Evolutionary conservation across 352 stramenopile genomes (phyloP).

Genomic region (Thraustochytrium striatum): DNA sequence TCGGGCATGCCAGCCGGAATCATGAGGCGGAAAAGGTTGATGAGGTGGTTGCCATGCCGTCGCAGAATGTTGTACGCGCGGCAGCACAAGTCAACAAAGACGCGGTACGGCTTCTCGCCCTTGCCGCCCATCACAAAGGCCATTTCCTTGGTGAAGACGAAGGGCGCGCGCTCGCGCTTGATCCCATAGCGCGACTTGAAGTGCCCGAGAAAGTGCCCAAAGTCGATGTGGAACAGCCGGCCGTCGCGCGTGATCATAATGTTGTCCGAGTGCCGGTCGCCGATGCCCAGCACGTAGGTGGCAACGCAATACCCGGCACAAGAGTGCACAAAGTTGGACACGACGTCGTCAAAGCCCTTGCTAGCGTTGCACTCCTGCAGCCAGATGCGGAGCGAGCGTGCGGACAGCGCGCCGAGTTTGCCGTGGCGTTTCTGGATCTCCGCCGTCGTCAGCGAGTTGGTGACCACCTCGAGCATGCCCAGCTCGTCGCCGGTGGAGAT

Average conservation of each 20-base stretch:
- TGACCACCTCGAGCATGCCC: slow-evolving; percentile 75
- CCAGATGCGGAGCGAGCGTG: not conserved
- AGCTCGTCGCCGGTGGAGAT: slow-evolving; percentile 46
- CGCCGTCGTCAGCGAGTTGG: slow-evolving; percentile 77
- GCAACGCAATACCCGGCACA: slow-evolving; percentile 85
- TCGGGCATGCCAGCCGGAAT: slow-evolving; percentile 95
- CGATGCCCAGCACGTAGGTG: slow-evolving; percentile 85
- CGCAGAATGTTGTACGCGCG: slow-evolving; percentile 86
- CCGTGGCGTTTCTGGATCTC: slow-evolving; percentile 55
- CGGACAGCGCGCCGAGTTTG: not conserved
- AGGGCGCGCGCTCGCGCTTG: slow-evolving; percentile 78
- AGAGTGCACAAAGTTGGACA: slow-evolving; percentile 75
- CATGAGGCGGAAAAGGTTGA: slow-evolving; percentile 98
- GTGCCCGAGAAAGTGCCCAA: slow-evolving; percentile 87
- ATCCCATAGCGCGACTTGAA: slow-evolving; percentile 87
- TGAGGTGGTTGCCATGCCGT: slow-evolving; percentile 92
- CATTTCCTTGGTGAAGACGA: slow-evolving; percentile 85
- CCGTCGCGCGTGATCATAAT: slow-evolving; percentile 86
- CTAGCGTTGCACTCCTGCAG: slow-evolving; percentile 24
- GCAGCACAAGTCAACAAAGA: slow-evolving; percentile 81
- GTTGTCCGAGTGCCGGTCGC: slow-evolving; percentile 89
- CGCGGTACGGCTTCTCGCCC: slow-evolving; percentile 65
- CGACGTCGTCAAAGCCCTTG: slow-evolving; percentile 7
- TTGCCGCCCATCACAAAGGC: slow-evolving; percentile 74
- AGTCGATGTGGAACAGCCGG: slow-evolving; percentile 93